Base-by-base conservation (phyloP, 2,329 filamentous ascomycete genomes). In the Colletotrichum sp. region DNA sequence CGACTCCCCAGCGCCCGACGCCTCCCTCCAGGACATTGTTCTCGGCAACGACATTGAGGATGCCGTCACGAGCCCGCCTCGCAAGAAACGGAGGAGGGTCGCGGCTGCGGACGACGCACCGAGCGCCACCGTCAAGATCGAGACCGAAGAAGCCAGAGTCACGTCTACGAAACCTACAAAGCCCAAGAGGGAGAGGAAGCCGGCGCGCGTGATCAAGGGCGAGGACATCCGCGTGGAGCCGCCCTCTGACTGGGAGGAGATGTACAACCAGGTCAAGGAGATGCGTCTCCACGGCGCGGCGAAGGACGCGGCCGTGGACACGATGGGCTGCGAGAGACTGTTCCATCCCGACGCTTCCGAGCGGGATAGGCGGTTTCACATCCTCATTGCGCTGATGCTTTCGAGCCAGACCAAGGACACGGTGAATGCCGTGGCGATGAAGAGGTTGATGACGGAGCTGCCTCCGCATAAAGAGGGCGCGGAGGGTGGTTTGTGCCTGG, bases 371-470 rank as follows among this genome's bases (percentile, higher is more conserved):
- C 91, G 96, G 8, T 96, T 98, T 80, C 96, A 98, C 81, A 98
- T 95, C 5, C 90, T 98, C 34, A 89, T 98, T 52, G 92, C 96
- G 16, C 88, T 98, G 77, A 98, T 98, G 96, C 90, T 98, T 39
- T 96, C 94, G 44, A 95, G 93, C 66, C 96, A 98, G 87, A 98
- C 96, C 12, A 98, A 98, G 83, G 96, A 98, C 84, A 97, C 95
- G 1, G 94, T 96, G 72, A 98, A 94, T 28, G 94, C 95, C 0
- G 94, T 92, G 16, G 95, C 94, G 8, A 98, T 98, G 93, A 90
- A 89, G 80, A 91, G 92, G 27, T 88, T 98, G 76, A 94, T 98
- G 85, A 92, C 91, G 6, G 92, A 95, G 80, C 91, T 98, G 79
- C 90, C 88, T 84, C 88, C 89, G 2, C 81, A 86, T 79, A 75